These are phyloP conservation scores for Papiliotrema flavescens DNA, from an alignment of 1,284 basidiomycete genomes.

Conservation along the genomic window DNA sequence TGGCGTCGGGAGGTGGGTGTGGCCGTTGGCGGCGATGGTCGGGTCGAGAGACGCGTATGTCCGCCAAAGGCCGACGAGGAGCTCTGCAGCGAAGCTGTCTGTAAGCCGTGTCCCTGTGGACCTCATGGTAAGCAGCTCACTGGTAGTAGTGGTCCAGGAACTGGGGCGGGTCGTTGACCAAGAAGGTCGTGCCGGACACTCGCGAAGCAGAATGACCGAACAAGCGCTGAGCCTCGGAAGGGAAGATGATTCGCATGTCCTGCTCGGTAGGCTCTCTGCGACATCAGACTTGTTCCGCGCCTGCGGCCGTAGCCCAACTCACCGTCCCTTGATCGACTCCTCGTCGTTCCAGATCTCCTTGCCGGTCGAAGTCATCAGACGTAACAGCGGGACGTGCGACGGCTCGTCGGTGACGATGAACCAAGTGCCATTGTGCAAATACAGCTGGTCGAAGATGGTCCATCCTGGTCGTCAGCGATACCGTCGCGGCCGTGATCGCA, in stretches of 20 bases:
- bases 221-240: conserved; percentile 61
- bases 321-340: conserved; percentile 48
- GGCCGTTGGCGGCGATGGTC: conserved; percentile 60
- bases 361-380: conserved; percentile 50
- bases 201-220: conserved; percentile 57
- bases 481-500: neutral
- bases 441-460: conserved; percentile 72
- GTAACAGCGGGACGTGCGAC: conserved; percentile 43
- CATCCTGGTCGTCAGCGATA: conserved; percentile 56
- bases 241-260: conserved; percentile 70
- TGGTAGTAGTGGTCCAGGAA: conserved; percentile 59
- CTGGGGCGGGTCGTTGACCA: conserved; percentile 77
- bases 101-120: neutral
- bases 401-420: conserved; percentile 51
- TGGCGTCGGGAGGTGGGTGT: conserved; percentile 62
- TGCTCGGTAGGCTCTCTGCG: conserved; percentile 61
- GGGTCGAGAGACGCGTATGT: conserved; percentile 76
- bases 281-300: neutral
- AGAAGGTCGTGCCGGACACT: conserved; percentile 44
- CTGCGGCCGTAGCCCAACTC: conserved; percentile 7
- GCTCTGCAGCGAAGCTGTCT: conserved; percentile 68
- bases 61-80: conserved; percentile 83
- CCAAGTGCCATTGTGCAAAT: conserved; percentile 50
- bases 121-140: conserved; percentile 11
- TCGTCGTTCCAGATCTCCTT: conserved; percentile 50